Evolutionary conservation across 2,329 filamentous ascomycete genomes (phyloP).

Genomic region (Colletotrichum sp.): DNA sequence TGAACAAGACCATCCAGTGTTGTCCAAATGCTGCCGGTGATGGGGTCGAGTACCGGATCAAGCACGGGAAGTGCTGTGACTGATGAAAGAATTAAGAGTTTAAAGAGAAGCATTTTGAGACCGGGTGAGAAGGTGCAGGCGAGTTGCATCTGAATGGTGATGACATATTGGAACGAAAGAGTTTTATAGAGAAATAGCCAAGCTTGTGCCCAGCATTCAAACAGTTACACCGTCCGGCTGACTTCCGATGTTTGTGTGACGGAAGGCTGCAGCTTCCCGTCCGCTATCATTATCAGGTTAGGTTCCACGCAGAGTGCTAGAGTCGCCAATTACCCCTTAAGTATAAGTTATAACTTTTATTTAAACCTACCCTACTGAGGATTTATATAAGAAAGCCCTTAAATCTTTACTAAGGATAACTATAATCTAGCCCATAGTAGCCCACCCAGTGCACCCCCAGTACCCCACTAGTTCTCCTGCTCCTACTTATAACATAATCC

Average conservation of each 20-base stretch:
- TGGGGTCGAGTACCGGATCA: background rate
- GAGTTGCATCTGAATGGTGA: background rate
- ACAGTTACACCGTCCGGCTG: background rate
- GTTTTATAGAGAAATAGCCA: background rate
- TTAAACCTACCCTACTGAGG: too few species aligned
- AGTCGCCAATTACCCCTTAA: too few species aligned
- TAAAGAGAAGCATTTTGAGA: background rate
- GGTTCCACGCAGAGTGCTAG: too few species aligned
- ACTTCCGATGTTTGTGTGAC: background rate
- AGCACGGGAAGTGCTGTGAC: background rate
- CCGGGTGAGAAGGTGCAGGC: too few species aligned
- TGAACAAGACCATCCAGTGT: background rate
- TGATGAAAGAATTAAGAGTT: background rate
- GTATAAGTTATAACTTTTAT: too few species aligned
- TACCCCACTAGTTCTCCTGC: too few species aligned
- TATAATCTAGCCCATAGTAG: too few species aligned
- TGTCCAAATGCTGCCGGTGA: background rate
- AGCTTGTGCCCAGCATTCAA: background rate
- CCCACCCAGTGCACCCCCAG: too few species aligned
- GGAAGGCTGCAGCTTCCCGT: background rate
- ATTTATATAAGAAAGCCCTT: too few species aligned
- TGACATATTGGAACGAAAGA: background rate
- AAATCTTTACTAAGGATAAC: too few species aligned
- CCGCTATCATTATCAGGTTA: background rate
- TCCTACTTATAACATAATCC: too few species aligned